These are phyloP conservation scores for Heterococcus sp. DNA, from an alignment of 108 stramenopile species.

Conservation along the genomic window DNA sequence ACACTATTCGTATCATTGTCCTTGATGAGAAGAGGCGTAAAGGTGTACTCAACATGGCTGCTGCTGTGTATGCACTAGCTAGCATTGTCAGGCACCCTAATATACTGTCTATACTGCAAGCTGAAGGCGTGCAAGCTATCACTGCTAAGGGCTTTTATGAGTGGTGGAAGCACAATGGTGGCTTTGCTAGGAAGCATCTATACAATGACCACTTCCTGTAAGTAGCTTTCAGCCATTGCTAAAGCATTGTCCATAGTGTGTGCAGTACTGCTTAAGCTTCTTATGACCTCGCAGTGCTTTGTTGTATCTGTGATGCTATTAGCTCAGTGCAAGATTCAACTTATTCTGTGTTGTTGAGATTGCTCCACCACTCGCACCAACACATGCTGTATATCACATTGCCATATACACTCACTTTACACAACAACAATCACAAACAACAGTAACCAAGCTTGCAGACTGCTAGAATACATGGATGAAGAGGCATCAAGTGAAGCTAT, in stretches of 20 bases:
- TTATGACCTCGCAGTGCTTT: too few relatives aligned
- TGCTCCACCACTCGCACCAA: too few relatives aligned
- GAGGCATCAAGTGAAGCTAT: not conserved
- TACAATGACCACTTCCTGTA: constrained; percentile 42
- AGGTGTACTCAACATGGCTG: constrained; percentile 29
- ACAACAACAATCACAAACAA: too few relatives aligned
- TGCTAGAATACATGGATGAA: not conserved
- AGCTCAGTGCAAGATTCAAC: too few relatives aligned
- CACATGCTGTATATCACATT: too few relatives aligned
- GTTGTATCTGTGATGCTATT: too few relatives aligned
- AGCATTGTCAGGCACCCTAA: not conserved
- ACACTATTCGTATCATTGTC: constrained; percentile 21
- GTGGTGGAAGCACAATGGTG: constrained; percentile 36
- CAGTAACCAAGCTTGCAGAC: not conserved
- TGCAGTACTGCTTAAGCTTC: too few relatives aligned
- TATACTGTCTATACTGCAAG: not conserved
- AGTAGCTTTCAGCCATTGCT: too few relatives aligned
- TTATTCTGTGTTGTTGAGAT: too few relatives aligned
- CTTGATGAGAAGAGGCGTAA: constrained; percentile 38
- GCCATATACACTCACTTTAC: too few relatives aligned
- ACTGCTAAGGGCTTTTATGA: constrained; percentile 28
- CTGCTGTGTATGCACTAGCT: constrained; percentile 34
- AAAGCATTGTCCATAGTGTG: too few relatives aligned
- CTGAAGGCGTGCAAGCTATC: constrained; percentile 38
- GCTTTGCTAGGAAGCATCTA: constrained; percentile 37